Evolutionary conservation across 148 eudicot species (phyloP).

Genomic region (Selenicereus undatus): DNA sequence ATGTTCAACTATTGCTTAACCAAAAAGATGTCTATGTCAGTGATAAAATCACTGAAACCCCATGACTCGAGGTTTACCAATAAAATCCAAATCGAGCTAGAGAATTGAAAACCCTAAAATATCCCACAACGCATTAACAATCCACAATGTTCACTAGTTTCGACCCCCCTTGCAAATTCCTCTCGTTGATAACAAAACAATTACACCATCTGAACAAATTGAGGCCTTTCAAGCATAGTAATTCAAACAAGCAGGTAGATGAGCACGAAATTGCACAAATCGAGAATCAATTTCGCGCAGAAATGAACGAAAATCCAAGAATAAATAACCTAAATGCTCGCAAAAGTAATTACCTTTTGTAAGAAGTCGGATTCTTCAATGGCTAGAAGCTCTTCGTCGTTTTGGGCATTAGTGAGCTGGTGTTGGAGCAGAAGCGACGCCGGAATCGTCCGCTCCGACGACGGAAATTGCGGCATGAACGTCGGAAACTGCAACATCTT

Average conservation of each 20-base stretch:
- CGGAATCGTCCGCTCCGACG: slow-evolving; percentile 62
- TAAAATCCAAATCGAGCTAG: neutral
- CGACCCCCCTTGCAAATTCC: too few species aligned
- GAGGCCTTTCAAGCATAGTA: neutral
- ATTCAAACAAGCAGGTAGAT: neutral
- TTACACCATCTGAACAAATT: too few species aligned
- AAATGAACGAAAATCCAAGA: neutral
- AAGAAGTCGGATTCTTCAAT: slow-evolving; percentile 71
- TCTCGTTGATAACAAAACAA: neutral
- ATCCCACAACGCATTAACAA: neutral
- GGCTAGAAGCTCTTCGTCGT: slow-evolving; percentile 82
- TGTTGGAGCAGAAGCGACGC: slow-evolving; percentile 56
- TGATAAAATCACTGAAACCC: neutral
- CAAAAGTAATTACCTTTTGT: slow-evolving; percentile 47
- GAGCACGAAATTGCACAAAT: neutral
- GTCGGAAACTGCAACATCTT: slow-evolving; percentile 58
- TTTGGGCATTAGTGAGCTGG: slow-evolving; percentile 54
- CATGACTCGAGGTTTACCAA: neutral
- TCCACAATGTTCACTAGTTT: neutral
- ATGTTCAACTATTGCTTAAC: neutral
- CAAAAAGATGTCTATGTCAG: neutral
- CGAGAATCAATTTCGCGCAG: neutral
- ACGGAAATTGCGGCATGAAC: slow-evolving; percentile 71
- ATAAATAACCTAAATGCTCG: neutral
- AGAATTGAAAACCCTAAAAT: neutral